Percentiles rank a stretch among this genome's conserved stretches.
phyloP scores from a whole-genome alignment of 73 alveolate species.

The Symbiodinium pilosum region DNA sequence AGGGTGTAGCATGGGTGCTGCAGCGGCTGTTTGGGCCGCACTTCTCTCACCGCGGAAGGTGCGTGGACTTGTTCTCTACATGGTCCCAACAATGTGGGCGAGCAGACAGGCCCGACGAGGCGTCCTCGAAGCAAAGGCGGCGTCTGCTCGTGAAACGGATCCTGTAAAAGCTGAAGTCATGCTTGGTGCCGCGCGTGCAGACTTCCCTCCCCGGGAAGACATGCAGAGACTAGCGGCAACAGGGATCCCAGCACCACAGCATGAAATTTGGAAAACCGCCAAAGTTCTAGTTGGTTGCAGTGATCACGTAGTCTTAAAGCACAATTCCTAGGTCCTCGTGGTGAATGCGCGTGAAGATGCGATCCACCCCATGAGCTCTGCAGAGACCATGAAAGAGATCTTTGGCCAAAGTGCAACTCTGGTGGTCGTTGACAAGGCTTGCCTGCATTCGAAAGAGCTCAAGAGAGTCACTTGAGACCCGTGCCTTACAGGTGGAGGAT shows the following conservation, averaged over 20 bases:
- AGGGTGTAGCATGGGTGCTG: conserved; percentile 92
- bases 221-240: conserved; percentile 38
- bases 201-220: conserved; percentile 76
- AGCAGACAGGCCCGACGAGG: conserved; percentile 57
- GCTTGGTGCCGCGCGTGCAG: conserved; percentile 83
- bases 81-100: conserved; percentile 90
- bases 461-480: background rate
- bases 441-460: background rate
- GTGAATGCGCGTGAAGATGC: conserved; percentile 70
- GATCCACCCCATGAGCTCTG: conserved; percentile 47
- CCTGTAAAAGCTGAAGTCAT: background rate
- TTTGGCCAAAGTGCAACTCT: conserved; percentile 32
- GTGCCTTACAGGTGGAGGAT: background rate
- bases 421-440: conserved; percentile 42
- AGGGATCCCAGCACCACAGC: conserved; percentile 7
- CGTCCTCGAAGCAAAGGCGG: conserved; percentile 53
- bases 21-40: conserved; percentile 62
- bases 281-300: no score
- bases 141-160: background rate
- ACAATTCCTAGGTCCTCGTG: conserved; percentile 2
- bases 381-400: conserved; percentile 37
- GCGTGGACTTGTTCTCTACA: conserved; percentile 47
- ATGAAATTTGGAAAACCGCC: background rate
- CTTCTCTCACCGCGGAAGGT: background rate
- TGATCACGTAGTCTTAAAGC: no score